phyloP scores from a whole-genome alignment of 129 eudicot genomes.

The Scalesia atractyloides region DNA sequence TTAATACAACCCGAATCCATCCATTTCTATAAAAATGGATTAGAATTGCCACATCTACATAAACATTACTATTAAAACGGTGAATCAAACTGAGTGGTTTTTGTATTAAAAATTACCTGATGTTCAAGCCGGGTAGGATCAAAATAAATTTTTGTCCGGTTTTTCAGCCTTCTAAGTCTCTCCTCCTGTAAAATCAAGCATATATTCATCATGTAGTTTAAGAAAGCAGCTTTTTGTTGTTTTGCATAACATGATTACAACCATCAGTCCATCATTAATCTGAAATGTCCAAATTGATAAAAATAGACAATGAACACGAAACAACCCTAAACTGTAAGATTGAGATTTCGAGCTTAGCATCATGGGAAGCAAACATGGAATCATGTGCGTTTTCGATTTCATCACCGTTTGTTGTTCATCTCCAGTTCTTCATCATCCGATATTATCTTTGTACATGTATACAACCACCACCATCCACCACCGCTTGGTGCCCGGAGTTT shows the following conservation, averaged over 20 bases:
- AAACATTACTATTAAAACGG: background rate
- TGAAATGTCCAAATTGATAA: conserved; percentile 13
- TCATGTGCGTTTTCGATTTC: too few species aligned
- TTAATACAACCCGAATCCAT: background rate
- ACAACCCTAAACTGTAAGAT: conserved; percentile 5
- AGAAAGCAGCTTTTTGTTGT: conserved; percentile 4
- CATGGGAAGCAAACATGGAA: conserved; percentile 21
- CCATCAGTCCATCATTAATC: background rate
- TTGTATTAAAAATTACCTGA: conserved; percentile 50
- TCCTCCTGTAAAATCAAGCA: conserved; percentile 59
- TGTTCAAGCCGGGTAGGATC: conserved; percentile 73
- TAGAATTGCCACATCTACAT: background rate
- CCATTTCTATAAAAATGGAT: background rate
- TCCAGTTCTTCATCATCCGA: too few species aligned
- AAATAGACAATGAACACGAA: conserved; percentile 3
- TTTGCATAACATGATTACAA: conserved; percentile 10
- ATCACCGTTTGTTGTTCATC: too few species aligned
- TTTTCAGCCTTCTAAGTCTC: conserved; percentile 67
- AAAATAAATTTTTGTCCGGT: conserved; percentile 58
- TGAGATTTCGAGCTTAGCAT: background rate
- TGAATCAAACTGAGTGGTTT: conserved; percentile 1
- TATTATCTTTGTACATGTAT: too few species aligned
- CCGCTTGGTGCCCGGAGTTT: too few species aligned
- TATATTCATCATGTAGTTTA: background rate
- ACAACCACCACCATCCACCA: too few species aligned